Evolutionary conservation across 2,329 filamentous ascomycete species (phyloP), one percentile per base, ranked within the genome.

Genomic region (Tolypocladium sp.): DNA sequence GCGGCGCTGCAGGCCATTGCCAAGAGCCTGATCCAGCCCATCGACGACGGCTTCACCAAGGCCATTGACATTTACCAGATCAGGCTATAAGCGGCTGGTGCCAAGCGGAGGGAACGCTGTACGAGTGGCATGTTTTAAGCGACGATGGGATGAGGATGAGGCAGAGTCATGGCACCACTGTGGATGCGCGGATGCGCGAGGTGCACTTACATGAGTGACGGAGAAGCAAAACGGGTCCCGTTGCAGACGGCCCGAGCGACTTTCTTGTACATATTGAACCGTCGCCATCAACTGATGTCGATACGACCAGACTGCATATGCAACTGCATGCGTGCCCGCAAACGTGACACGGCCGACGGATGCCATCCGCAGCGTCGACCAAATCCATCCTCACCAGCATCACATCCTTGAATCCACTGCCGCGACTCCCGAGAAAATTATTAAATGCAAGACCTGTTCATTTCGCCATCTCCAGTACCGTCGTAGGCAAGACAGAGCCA

Each of bases 31-130:
- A 66, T 74, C 3, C 68, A 68, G 38, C 69, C 72, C 13, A 76
- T 81, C 54, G 67, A 73, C 10, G 68, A 65, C 6, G 66, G 69
- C 0, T 80, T 81, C 63, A 65, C 66, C 10, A 58, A 66, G 49
- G 77, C 73, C 9, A 73, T 79, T 54, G 65, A 66, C 40, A 64
- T 61, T 10, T 76, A 72, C 54, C 49, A 37, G 49, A 53, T 53
- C 30, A 5, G 13, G 4, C 49, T 53, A 15, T 53, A 53, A 12
- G 13, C 49, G 49, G 2, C 12, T 8, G 44, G 13, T 42, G 6
- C 40, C 12, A 17, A 5, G 30, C 7, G 15, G 15, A 5, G 9
- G 20, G 22, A 13, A 5, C 9, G 46, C 20, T 7, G 15, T 33
- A 33, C 49, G 49, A 30, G 49, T n/a, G 49, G 49, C 49, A n/a